Evolutionary conservation across 257 asterid genomes (phyloP).

Genomic region (Ballota nigra): DNA sequence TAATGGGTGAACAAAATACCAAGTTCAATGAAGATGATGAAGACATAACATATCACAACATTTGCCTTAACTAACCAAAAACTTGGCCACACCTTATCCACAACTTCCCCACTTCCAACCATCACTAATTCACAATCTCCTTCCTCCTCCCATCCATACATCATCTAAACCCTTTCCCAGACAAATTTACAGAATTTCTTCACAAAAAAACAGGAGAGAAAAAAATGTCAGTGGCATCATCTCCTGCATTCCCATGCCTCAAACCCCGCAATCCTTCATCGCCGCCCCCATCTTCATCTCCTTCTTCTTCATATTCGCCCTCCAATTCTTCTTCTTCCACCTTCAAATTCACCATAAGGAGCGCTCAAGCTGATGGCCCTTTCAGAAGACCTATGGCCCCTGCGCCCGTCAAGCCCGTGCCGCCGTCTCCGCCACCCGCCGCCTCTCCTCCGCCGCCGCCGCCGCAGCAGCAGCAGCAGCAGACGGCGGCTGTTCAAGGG

Average conservation of each 20-base stretch:
- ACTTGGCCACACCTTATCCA: slow-evolving; percentile 50
- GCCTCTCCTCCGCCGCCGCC: slow-evolving; percentile 30
- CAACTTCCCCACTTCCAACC: slow-evolving; percentile 25
- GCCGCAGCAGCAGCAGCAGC: no score
- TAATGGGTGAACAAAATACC: no score
- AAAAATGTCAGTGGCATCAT: slow-evolving; percentile 60
- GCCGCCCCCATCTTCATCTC: slow-evolving; percentile 27
- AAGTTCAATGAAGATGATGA: neutral
- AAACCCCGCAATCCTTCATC: slow-evolving; percentile 36
- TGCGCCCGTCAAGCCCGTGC: slow-evolving; percentile 74
- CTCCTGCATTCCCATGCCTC: slow-evolving; percentile 59
- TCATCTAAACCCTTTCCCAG: neutral
- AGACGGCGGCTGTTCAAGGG: slow-evolving; percentile 40
- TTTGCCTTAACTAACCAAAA: slow-evolving; percentile 9
- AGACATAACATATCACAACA: no score
- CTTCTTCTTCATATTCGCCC: slow-evolving; percentile 35
- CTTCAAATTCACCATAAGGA: slow-evolving; percentile 59
- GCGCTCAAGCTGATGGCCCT: slow-evolving; percentile 88
- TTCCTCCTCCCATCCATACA: slow-evolving; percentile 17
- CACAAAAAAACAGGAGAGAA: neutral
- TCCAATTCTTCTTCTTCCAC: slow-evolving; percentile 26
- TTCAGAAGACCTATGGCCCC: slow-evolving; percentile 85
- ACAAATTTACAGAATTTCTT: neutral
- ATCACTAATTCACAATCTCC: slow-evolving; percentile 38
- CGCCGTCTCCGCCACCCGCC: slow-evolving; percentile 46